Conservation (phyloP, 352 stramenopile species). For the Phytophthora rubi region DNA sequence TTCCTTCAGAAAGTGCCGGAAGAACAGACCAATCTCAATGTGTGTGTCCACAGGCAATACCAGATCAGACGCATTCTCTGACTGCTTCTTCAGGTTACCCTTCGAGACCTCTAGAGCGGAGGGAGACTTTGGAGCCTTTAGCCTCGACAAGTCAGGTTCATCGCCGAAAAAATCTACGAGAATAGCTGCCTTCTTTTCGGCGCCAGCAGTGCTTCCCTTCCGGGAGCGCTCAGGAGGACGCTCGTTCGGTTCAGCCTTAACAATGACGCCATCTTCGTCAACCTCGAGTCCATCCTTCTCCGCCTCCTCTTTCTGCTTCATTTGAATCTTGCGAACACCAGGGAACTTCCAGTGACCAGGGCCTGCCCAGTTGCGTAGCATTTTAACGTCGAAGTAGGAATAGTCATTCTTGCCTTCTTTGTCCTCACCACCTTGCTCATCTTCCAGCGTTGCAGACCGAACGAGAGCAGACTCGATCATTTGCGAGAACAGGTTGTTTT, state of each 20-base stretch:
- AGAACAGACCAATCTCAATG: conserved; percentile 72
- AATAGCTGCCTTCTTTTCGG: conserved; percentile 52
- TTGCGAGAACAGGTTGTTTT: conserved; percentile 62
- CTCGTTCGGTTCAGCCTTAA: conserved; percentile 35
- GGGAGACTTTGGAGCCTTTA: conserved; percentile 51
- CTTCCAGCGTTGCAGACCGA: conserved; percentile 50
- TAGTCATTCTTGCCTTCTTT: conserved; percentile 65
- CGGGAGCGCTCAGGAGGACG: conserved; percentile 20
- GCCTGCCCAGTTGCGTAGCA: conserved; percentile 84
- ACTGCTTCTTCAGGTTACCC: conserved; percentile 56
- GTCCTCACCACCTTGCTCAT: conserved; percentile 51
- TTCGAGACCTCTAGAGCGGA: conserved; percentile 54
- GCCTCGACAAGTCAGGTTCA: conserved; percentile 46
- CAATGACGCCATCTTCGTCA: conserved; percentile 29
- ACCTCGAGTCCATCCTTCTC: conserved; percentile 44
- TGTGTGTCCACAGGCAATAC: conserved; percentile 83
- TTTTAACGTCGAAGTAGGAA: conserved; percentile 85
- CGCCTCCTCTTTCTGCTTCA: conserved; percentile 39
- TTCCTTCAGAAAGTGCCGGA: conserved; percentile 84
- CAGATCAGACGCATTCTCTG: conserved; percentile 63
- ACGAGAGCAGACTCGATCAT: conserved; percentile 83
- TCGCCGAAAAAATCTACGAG: conserved; percentile 70
- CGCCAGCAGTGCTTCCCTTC: conserved; percentile 30
- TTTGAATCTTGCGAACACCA: conserved; percentile 55
- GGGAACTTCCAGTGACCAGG: conserved; percentile 81